phyloP scores from a whole-genome alignment of 2,329 filamentous ascomycete genomes.

The Cercospora nicotianae region DNA sequence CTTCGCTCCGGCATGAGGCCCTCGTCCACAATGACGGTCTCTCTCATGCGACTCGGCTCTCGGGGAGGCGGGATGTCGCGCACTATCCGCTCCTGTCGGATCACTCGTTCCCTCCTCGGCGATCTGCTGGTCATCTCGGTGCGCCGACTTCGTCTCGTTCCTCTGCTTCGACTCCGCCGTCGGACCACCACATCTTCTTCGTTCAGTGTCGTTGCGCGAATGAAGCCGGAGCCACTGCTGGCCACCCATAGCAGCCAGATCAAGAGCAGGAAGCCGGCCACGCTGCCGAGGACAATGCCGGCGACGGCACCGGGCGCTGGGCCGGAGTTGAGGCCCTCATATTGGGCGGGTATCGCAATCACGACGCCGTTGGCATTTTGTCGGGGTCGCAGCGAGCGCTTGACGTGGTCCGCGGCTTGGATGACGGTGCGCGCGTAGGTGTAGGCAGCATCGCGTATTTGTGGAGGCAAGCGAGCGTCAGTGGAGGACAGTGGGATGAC shows the following conservation, averaged over 20 bases:
- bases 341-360: slow-evolving; percentile 48
- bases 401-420: slow-evolving; percentile 15
- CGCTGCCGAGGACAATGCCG: slow-evolving; percentile 59
- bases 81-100: slow-evolving; percentile 39
- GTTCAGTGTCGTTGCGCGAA: slow-evolving; percentile 31
- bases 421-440: slow-evolving; percentile 6
- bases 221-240: slow-evolving; percentile 35
- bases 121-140: slow-evolving; percentile 38
- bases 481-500: slow-evolving; percentile 11
- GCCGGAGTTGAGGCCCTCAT: slow-evolving; percentile 54
- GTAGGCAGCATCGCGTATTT: slow-evolving; percentile 20
- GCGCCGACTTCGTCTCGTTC: slow-evolving; percentile 27
- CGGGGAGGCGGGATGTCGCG: slow-evolving; percentile 34
- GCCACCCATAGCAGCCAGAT: slow-evolving; percentile 53
- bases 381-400: slow-evolving; percentile 20
- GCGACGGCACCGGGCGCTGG: slow-evolving; percentile 59
- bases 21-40: slow-evolving; percentile 48
- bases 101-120: slow-evolving; percentile 34
- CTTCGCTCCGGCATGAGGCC: slow-evolving; percentile 37
- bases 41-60: slow-evolving; percentile 34
- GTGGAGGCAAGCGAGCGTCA: slow-evolving; percentile 34
- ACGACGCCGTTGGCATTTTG: slow-evolving; percentile 23
- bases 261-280: slow-evolving; percentile 55
- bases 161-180: slow-evolving; percentile 33
- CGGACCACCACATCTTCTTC: slow-evolving; percentile 39